Base-by-base conservation (phyloP, 2,329 filamentous ascomycete species). In the Diplodia scrobiculata region DNA sequence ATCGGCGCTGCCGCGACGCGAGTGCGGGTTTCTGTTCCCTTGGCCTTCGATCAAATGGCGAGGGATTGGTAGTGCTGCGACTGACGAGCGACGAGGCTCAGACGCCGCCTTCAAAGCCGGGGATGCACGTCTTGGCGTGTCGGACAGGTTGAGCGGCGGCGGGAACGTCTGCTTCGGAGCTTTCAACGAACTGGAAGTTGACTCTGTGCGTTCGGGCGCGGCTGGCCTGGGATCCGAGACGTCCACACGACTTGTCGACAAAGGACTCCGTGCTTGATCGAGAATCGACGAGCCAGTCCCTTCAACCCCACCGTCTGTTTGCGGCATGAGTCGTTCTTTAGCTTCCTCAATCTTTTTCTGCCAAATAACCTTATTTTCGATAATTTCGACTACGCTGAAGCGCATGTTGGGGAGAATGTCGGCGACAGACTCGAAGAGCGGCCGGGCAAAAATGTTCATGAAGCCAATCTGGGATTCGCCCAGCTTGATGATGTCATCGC, bases 361-460 rank as follows among this genome's bases (percentile, higher is more conserved):
- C 84, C 96, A 98, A 5, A 89, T 82, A 2, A 79, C 78, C 76
- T 89, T 91, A 77, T 98, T 98, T 67, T 80, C 80, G 60, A 90
- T 83, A 27, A 98, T 88, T 77, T 97, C 92, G 29, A 90, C 86
- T 13, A 96, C 89, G 13, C 89, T 91, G 77, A 96, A 97, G 60
- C 84, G 82, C 87, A 98, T 91, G 25, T 86, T 86, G 1, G 95
- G 93, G 73, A 98, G 84, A 41, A 98, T 86, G 71, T 96, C 91
- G 34, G 91, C 88, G 7, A 98, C 89, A 7, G 90, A 91, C 74
- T 92, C 88, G 74, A 99, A 99, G 0, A 99, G 84, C 0, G 95
- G 95, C 58, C 93, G 87, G 17, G 94, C 95, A 76, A 98, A 98
- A 72, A 97, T 86, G 70, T 92, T 95, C 91, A 98, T 97, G 79